These are phyloP conservation scores for Neoboletus magnificus DNA, from an alignment of 768 basidiomycete species.

Conservation along the genomic window DNA sequence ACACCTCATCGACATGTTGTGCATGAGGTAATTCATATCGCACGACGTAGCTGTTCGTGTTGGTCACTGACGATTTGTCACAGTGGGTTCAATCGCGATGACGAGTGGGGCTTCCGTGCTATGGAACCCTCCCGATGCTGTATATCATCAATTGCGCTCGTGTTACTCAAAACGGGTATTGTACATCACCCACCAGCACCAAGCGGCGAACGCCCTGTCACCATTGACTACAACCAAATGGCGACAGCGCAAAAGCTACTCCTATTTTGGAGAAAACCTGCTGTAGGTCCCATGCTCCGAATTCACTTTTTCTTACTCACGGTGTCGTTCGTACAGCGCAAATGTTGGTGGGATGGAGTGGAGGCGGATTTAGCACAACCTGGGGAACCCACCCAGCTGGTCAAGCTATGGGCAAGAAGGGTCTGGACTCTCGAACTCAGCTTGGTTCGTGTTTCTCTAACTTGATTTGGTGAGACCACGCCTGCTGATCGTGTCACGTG, in stretches of 20 bases:
- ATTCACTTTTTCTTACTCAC: not conserved
- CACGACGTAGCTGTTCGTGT: not conserved
- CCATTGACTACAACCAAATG: conserved; percentile 91
- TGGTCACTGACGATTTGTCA: conserved; percentile 9
- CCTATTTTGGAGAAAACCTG: conserved; percentile 98
- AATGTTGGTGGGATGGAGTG: conserved; percentile 99
- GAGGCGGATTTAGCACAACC: conserved; percentile 76
- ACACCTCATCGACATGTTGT: conserved; percentile 99
- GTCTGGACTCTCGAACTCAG: conserved; percentile 99
- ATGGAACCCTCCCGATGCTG: conserved; percentile 95
- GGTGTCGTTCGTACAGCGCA: conserved; percentile 56
- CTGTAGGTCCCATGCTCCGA: conserved; percentile 55
- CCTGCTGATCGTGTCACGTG: not conserved
- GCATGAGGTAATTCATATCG: conserved; percentile 76
- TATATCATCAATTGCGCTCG: conserved; percentile 97
- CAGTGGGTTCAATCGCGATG: conserved; percentile 93
- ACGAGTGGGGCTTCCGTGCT: conserved; percentile 96
- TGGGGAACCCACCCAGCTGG: conserved; percentile 48
- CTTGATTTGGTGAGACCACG: not conserved
- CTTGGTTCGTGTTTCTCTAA: conserved; percentile 53
- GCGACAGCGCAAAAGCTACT: conserved; percentile 95
- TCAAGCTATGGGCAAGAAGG: conserved; percentile 95
- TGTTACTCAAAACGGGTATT: conserved; percentile 96
- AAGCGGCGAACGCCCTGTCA: conserved; percentile 65
- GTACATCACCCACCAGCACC: conserved; percentile 55